Percentiles rank a stretch among this genome's conserved stretches.
These are phyloP conservation scores for Tricholoma terreum DNA, from an alignment of 768 basidiomycete genomes.

Conservation along the genomic window DNA sequence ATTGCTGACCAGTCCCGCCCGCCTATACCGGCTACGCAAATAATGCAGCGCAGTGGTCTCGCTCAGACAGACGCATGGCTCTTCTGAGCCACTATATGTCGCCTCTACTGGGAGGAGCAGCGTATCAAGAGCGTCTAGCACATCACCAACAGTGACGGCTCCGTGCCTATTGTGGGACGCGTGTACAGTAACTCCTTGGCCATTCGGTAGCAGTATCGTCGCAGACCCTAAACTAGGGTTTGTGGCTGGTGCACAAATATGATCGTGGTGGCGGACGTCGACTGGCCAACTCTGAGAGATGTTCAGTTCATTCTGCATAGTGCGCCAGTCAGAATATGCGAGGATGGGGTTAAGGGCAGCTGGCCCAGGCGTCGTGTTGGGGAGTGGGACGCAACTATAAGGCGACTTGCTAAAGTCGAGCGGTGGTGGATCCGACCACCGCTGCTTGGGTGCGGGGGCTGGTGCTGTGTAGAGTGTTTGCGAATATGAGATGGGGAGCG, in stretches of 20 bases:
- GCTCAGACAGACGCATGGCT: background rate
- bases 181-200: background rate
- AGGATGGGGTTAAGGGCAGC: background rate
- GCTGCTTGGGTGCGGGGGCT: background rate
- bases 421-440: background rate
- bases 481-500: no score
- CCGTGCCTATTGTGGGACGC: background rate
- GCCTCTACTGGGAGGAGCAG: background rate
- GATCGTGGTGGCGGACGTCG: background rate
- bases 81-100: background rate
- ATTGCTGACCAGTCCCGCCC: background rate
- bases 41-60: background rate
- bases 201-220: background rate
- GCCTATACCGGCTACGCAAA: background rate
- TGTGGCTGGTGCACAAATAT: background rate
- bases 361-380: background rate
- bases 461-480: no score
- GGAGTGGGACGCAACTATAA: background rate
- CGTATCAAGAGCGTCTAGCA: background rate
- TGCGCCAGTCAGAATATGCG: background rate
- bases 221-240: background rate
- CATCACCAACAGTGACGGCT: background rate
- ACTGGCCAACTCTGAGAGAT: background rate
- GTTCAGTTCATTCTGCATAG: background rate
- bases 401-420: background rate